phyloP scores from a whole-genome alignment of 768 basidiomycete species.

The Naganishia randhawae region DNA sequence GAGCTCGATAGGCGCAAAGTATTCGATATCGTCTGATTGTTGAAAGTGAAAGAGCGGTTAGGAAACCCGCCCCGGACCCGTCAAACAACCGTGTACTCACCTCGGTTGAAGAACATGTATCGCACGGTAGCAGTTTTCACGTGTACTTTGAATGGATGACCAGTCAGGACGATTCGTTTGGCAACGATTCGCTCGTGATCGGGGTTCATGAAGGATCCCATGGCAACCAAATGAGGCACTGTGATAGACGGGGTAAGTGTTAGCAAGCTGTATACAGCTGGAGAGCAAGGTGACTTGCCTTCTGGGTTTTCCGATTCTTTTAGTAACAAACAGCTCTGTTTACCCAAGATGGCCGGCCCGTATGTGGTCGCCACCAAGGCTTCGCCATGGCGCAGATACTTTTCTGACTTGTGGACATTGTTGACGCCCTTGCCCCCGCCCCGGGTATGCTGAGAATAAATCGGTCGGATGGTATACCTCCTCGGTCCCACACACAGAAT shows the following conservation, averaged over 20 bases:
- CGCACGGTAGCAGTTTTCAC: conserved; percentile 94
- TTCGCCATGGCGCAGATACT: conserved; percentile 74
- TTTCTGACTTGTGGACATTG: conserved; percentile 95
- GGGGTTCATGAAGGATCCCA: conserved; percentile 77
- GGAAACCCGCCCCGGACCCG: conserved; percentile 16
- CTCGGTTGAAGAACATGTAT: conserved; percentile 96
- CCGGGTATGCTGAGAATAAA: conserved; percentile 82
- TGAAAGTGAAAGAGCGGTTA: conserved; percentile 21
- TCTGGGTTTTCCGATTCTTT: conserved; percentile 55
- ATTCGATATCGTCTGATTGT: conserved; percentile 77
- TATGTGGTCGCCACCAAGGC: conserved; percentile 77
- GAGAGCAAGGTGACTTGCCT: conserved; percentile 11
- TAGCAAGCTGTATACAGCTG: conserved; percentile 57
- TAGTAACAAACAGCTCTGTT: conserved; percentile 72
- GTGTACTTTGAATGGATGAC: conserved; percentile 95
- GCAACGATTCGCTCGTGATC: conserved; percentile 87
- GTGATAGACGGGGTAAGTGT: not conserved
- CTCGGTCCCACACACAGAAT: conserved; percentile 85
- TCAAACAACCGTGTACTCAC: conserved; percentile 51
- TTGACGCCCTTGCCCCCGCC: conserved; percentile 88
- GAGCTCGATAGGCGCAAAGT: conserved; percentile 89
- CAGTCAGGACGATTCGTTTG: conserved; percentile 90
- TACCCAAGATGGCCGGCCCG: conserved; percentile 83
- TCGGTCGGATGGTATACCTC: conserved; percentile 73
- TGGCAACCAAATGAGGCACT: conserved; percentile 69